Percentiles rank a stretch among this genome's conserved stretches.
Conservation (phyloP, 1,284 basidiomycete genomes). For the Fomitopsis palustris region DNA sequence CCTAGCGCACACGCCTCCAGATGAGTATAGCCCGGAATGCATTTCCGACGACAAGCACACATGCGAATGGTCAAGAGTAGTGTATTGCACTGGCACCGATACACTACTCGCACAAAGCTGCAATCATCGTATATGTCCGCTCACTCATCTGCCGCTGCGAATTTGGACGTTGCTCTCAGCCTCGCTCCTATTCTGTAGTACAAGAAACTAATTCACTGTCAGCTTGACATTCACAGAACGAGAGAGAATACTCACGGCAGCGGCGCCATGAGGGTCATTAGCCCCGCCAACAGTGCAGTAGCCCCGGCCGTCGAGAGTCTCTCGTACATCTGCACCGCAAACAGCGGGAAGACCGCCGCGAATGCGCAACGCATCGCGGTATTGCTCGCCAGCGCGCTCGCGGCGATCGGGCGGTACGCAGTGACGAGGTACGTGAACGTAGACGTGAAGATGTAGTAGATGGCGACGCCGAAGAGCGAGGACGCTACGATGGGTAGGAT, state of each 20-base stretch:
- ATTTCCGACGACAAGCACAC: no score
- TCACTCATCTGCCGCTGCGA: slow-evolving; percentile 19
- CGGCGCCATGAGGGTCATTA: slow-evolving; percentile 67
- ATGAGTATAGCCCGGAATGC: no score
- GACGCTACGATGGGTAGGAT: slow-evolving; percentile 65
- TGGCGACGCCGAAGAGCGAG: slow-evolving; percentile 56
- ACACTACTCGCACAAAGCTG: no score
- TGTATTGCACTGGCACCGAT: no score
- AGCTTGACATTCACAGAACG: background rate
- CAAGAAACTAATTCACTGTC: slow-evolving; percentile 30
- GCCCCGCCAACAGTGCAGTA: slow-evolving; percentile 70
- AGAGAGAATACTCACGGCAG: slow-evolving; percentile 52
- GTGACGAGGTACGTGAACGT: slow-evolving; percentile 72
- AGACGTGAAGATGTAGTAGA: slow-evolving; percentile 60
- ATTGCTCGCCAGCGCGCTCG: slow-evolving; percentile 75
- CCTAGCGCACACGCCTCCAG: no score
- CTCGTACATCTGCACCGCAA: slow-evolving; percentile 56
- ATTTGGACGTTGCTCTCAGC: slow-evolving; percentile 35
- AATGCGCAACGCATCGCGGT: slow-evolving; percentile 63
- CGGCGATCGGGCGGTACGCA: slow-evolving; percentile 76
- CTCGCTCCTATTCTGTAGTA: slow-evolving; percentile 39
- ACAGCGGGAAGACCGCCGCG: slow-evolving; percentile 73
- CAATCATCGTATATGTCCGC: no score
- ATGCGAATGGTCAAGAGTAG: no score
- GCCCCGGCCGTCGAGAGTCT: slow-evolving; percentile 71